A percentile compares a stretch with the other conserved stretches of the same genome.
phyloP scores from a whole-genome alignment of 164 flowering plant species.

The Warburgia ugandensis region DNA sequence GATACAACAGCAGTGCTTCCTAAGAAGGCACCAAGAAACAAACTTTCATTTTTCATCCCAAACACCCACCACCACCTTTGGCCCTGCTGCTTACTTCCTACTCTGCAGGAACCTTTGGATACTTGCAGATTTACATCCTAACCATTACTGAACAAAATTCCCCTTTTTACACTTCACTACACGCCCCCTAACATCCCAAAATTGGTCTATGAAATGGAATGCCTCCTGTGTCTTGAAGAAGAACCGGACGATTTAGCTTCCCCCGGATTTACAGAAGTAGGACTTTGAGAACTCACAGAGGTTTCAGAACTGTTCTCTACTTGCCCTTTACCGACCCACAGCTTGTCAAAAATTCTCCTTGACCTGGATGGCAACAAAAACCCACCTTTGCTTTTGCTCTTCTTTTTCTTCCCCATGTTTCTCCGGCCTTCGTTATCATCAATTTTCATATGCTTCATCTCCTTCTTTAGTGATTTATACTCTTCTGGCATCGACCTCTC shows the following conservation, averaged over 20 bases:
- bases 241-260: conserved; percentile 49
- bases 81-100: no score
- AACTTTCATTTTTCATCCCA: no score
- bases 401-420: conserved; percentile 31
- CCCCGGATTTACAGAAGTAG: conserved; percentile 40
- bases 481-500: conserved; percentile 72
- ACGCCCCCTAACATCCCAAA: no score
- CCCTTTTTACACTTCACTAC: no score
- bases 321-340: conserved; percentile 45
- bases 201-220: conserved; percentile 58
- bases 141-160: no score
- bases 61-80: no score
- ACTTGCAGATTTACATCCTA: no score
- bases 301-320: conserved; percentile 59
- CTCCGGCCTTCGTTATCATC: conserved; percentile 20
- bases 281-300: conserved; percentile 51
- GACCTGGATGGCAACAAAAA: conserved; percentile 40
- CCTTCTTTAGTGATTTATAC: conserved; percentile 50
- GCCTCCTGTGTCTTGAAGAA: conserved; percentile 42
- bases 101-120: no score
- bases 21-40: no score
- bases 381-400: conserved; percentile 35
- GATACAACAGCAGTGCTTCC: no score
- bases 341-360: conserved; percentile 44
- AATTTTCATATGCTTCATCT: conserved; percentile 41